These are phyloP conservation scores for Buxus sempervirens DNA, from an alignment of 164 flowering plant species.

Conservation along the genomic window DNA sequence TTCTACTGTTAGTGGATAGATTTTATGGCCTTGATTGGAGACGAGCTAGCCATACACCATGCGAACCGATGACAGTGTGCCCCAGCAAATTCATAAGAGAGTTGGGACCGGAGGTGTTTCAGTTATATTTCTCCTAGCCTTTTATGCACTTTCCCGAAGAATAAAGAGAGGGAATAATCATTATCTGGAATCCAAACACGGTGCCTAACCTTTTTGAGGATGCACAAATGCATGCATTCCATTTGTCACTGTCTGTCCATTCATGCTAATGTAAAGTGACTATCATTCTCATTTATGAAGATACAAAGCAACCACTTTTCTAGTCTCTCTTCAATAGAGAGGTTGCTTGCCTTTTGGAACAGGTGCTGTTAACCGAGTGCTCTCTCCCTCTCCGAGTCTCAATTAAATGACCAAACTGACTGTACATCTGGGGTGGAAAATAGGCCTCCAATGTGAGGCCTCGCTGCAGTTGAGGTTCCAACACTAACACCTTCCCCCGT, in stretches of 20 bases:
- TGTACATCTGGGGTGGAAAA: slow-evolving; percentile 61
- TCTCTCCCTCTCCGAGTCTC: slow-evolving; percentile 5
- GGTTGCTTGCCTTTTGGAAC: slow-evolving; percentile 31
- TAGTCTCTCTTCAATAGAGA: slow-evolving; percentile 26
- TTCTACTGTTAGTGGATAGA: too few relatives aligned
- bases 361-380: slow-evolving; percentile 16
- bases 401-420: slow-evolving; percentile 69
- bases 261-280: slow-evolving; percentile 30
- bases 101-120: too few relatives aligned
- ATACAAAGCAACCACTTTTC: slow-evolving; percentile 41
- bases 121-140: too few relatives aligned
- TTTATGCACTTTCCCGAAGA: too few relatives aligned
- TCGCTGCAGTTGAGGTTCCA: slow-evolving; percentile 30
- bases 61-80: too few relatives aligned
- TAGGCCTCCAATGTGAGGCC: slow-evolving; percentile 42
- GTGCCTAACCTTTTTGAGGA: too few relatives aligned
- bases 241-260: background rate
- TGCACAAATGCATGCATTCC: slow-evolving; percentile 8
- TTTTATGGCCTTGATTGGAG: too few relatives aligned
- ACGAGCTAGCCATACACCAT: too few relatives aligned
- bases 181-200: too few relatives aligned
- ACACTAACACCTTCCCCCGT: slow-evolving; percentile 37
- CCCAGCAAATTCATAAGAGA: too few relatives aligned
- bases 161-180: too few relatives aligned
- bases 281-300: slow-evolving; percentile 52